Conservation (phyloP, 1,284 basidiomycete species). For the Marasmius sp. region DNA sequence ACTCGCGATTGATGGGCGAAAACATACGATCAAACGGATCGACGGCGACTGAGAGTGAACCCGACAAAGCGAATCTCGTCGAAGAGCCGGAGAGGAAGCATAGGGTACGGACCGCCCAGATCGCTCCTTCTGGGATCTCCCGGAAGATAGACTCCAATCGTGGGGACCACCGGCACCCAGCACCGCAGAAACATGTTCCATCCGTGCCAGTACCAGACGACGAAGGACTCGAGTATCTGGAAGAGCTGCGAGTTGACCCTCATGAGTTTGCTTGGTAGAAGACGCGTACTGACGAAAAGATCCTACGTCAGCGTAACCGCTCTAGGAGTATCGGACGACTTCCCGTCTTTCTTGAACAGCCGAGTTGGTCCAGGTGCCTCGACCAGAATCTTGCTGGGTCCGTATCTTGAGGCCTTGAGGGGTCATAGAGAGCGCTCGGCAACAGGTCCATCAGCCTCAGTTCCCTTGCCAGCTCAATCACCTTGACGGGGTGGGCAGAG, state of each 20-base stretch:
- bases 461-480: conserved; percentile 67
- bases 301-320: conserved; percentile 39
- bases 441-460: conserved; percentile 56
- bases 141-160: no score
- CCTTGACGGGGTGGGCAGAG: conserved; percentile 56
- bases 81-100: no score
- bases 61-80: no score
- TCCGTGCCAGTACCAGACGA: conserved; percentile 18
- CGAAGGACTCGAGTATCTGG: conserved; percentile 28
- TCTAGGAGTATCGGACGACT: background rate
- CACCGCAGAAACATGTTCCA: conserved; percentile 23
- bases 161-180: conserved; percentile 22
- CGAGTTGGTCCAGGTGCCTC: conserved; percentile 36
- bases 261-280: background rate
- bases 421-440: conserved; percentile 69
- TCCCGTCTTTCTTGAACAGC: background rate
- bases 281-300: conserved; percentile 31
- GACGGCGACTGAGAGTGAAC: no score
- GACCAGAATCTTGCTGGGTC: conserved; percentile 61
- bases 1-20: no score
- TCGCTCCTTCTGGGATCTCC: no score
- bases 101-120: no score
- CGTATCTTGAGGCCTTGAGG: conserved; percentile 71
- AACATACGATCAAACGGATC: no score
- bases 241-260: conserved; percentile 22